Conservation (phyloP, 1,284 basidiomycete species). For the Austroboletus niveus region DNA sequence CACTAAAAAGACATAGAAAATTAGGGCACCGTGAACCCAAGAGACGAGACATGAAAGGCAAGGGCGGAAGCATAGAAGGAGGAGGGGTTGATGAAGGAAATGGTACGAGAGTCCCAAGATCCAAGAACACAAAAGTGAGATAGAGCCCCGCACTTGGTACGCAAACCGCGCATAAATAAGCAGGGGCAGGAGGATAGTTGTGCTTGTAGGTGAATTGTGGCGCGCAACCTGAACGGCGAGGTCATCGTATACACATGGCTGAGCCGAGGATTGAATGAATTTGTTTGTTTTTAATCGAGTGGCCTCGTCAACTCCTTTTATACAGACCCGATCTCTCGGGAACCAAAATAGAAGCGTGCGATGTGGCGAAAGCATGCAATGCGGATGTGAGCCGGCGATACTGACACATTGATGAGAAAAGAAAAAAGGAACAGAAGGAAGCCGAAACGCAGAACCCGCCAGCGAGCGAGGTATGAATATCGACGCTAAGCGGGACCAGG, state of each 20-base stretch:
- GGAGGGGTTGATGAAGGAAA: slow-evolving; percentile 14
- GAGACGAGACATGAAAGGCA: slow-evolving; percentile 19
- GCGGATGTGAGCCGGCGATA: slow-evolving; percentile 38
- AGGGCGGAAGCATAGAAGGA: slow-evolving; percentile 21
- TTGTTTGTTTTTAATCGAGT: slow-evolving; percentile 28
- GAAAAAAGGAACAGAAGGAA: slow-evolving; percentile 24
- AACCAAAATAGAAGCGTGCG: slow-evolving; percentile 37
- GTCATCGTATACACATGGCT: slow-evolving; percentile 38
- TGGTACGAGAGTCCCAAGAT: slow-evolving; percentile 42
- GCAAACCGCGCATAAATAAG: slow-evolving; percentile 45
- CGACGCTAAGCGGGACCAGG: slow-evolving; percentile 37
- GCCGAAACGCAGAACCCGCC: slow-evolving; percentile 21
- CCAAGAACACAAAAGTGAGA: slow-evolving; percentile 43
- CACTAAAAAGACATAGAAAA: slow-evolving; percentile 30
- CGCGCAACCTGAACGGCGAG: slow-evolving; percentile 25
- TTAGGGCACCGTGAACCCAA: slow-evolving; percentile 25
- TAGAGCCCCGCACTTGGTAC: slow-evolving; percentile 34
- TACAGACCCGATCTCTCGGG: slow-evolving; percentile 33
- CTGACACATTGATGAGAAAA: slow-evolving; percentile 40
- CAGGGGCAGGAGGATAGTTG: slow-evolving; percentile 26
- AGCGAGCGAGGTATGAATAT: slow-evolving; percentile 49
- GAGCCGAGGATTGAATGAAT: slow-evolving; percentile 23
- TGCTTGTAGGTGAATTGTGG: slow-evolving; percentile 17
- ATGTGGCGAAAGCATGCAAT: slow-evolving; percentile 45
- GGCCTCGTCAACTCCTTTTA: slow-evolving; percentile 34